Base-by-base conservation (phyloP, 306 rosid species). In the Boehmeria nivea region DNA sequence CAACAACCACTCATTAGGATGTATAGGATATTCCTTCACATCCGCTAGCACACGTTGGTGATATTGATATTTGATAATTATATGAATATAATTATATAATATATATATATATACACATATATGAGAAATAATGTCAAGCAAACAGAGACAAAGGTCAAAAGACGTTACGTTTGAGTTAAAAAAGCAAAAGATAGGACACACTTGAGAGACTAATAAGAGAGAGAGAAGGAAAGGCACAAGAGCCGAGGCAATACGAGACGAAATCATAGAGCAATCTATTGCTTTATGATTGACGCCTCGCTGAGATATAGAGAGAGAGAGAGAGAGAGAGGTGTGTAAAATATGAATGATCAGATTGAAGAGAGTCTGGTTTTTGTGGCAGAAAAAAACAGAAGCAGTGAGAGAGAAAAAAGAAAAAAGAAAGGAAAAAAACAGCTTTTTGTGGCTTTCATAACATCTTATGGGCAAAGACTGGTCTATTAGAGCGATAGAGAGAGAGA, bases 251-350 rank as follows among this genome's bases (percentile, higher is more conserved):
- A 50, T 15, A 33, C 40, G 4, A 53, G 47, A 55, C 42, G 47
- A 55, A 55, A 55, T 55, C 46, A 55, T 55, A 55, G 45, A 37
- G 60, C 60, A 38, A 55, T 55, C 60, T 38, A 55, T 55, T 55
- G 60, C 60, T 36, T 55, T 55, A 55, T 55, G 47, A 55, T 55
- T 55, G 60, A 54, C 60, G 23, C 44, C 28, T 54, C 60, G 26
- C 24, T 16, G 60, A 54, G 38, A 26, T n/a, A n/a, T n/a, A n/a
- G n/a, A 51, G 11, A 51, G 6, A 51, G 39, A 50, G 54, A 50
- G n/a, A 22, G 22, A 11, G 19, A 50, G 11, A 10, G 6, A 7
- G 27, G 56, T 28, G 37, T 23, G 33, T 18, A 18, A 27, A 28
- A 22, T 12, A 36, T 19, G 38, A 26, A 27, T 15, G 38, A 51